Evolutionary conservation across 2,329 filamentous ascomycete species (phyloP), one percentile per base, ranked within the genome.

Genomic region (Apiospora hydei): DNA sequence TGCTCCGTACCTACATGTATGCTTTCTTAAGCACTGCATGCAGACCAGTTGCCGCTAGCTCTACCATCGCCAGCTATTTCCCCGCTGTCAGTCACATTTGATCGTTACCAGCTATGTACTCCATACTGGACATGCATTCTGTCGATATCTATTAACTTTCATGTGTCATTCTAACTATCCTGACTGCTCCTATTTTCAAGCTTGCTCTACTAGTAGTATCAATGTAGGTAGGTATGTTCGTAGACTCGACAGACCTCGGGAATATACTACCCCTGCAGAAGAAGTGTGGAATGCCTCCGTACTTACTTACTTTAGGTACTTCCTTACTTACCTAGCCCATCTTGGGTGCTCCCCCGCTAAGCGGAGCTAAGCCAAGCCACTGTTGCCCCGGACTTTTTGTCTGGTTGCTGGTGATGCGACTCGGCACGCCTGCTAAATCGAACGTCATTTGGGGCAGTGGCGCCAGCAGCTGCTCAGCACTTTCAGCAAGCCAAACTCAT

Each of bases 361-460:
- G 26, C 34, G 57, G 57, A 14, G 57, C 57, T 64, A 64, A 64
- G 21, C 51, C 26, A 64, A n/a, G 30, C 57, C 57, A 64, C 34
- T 64, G 57, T 34, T 64, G 57, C 57, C 57, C 57, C 57, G 57
- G 57, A 64, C 57, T 64, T 61, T 51, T 64, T 64, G 57, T n/a
- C 34, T 64, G 57, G 57, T 41, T 64, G 57, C 57, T 61, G 53
- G 53, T 64, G 57, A 64, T 64, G 57, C 57, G 57, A 34, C 38
- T 64, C 57, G 21, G 51, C 51, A 57, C 57, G 57, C 21, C 57
- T 64, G n/a, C 57, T n/a, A 64, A 57, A 64, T 64, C 18, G 57
- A 64, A 64, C 57, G 57, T 64, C 57, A 64, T 64, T 64, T 64
- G 16, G 30, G 34, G 34, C 34, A 64, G 10, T 64, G 57, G 57